Evolutionary conservation across 805 yeast genomes (phyloP).

Genomic region (Kodamaea fukazawae): DNA sequence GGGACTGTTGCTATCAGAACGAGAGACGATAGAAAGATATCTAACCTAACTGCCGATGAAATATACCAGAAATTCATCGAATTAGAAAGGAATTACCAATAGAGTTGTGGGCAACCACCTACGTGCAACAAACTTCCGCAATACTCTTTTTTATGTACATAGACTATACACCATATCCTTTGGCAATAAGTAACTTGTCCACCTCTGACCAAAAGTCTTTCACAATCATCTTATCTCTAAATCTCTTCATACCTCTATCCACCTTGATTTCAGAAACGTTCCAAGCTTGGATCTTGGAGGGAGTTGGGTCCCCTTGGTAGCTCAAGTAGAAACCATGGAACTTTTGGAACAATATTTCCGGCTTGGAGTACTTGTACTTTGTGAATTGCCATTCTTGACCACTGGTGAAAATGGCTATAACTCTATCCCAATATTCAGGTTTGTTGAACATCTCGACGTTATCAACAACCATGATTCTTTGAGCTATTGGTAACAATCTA

Average conservation of each 20-base stretch:
- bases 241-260: constrained; percentile 75
- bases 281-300: constrained; percentile 78
- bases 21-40: constrained; percentile 47
- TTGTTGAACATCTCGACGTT: constrained; percentile 78
- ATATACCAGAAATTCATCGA: constrained; percentile 51
- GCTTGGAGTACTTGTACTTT: constrained; percentile 78
- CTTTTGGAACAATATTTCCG: constrained; percentile 75
- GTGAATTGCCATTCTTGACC: constrained; percentile 98
- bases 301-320: constrained; percentile 76
- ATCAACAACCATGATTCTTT: constrained; percentile 78
- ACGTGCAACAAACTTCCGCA: neutral
- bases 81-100: constrained; percentile 51
- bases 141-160: neutral
- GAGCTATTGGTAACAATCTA: constrained; percentile 47
- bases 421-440: constrained; percentile 98
- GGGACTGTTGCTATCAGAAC: constrained; percentile 64
- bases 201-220: constrained; percentile 82
- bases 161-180: constrained; percentile 48
- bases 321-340: constrained; percentile 79
- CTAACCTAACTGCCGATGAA: constrained; percentile 47
- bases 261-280: constrained; percentile 76
- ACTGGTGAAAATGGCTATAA: constrained; percentile 91
- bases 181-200: constrained; percentile 66
- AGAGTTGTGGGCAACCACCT: constrained; percentile 5
- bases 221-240: constrained; percentile 83